A percentile compares a stretch with the other conserved stretches of the same genome.
Conservation (phyloP, 352 stramenopile species). For the Phytophthora cryptogea region DNA sequence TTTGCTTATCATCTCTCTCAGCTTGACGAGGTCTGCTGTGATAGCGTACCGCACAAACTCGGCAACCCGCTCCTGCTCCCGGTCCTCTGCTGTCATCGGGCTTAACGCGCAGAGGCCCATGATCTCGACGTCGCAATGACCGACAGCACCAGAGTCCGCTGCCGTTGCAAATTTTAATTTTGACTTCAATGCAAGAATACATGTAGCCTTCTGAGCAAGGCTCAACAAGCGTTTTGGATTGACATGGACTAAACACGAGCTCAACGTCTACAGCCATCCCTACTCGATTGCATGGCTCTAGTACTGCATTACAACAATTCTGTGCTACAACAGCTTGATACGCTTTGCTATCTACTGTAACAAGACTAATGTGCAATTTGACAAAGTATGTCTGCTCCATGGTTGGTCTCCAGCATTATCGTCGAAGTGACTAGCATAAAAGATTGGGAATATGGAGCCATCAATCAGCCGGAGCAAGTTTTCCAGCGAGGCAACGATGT, state of each 20-base stretch:
- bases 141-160: too few relatives aligned
- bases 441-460: constrained; percentile 93
- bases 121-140: neutral
- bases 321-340: neutral
- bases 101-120: constrained; percentile 26
- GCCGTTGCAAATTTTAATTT: too few relatives aligned
- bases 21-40: constrained; percentile 47
- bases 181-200: constrained; percentile 10
- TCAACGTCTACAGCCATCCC: too few relatives aligned
- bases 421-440: constrained; percentile 87
- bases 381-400: constrained; percentile 82
- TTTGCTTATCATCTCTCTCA: constrained; percentile 57
- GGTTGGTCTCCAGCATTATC: constrained; percentile 91
- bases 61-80: constrained; percentile 42
- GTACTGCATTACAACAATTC: neutral
- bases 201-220: neutral
- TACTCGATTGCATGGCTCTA: too few relatives aligned
- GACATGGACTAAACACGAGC: too few relatives aligned
- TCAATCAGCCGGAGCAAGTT: constrained; percentile 87
- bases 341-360: neutral
- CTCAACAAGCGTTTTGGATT: too few relatives aligned
- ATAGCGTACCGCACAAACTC: constrained; percentile 65
- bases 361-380: neutral
- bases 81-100: constrained; percentile 25
- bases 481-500: constrained; percentile 51